Evolutionary conservation across 2,329 filamentous ascomycete species (phyloP).

Genomic region (Chalaropsis ovoidea): DNA sequence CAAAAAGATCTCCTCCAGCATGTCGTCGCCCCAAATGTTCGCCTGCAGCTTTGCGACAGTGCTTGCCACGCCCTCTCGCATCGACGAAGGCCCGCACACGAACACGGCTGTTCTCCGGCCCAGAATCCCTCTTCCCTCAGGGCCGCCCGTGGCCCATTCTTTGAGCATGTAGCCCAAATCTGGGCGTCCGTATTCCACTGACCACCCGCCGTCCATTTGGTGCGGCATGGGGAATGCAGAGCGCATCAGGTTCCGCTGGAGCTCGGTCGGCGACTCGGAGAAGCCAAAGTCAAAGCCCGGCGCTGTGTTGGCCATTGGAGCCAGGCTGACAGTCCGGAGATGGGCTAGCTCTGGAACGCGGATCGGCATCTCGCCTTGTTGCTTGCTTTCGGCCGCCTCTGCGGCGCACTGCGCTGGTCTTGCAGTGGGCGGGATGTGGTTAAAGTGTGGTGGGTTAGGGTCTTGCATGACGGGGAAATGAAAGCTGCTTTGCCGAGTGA

Average conservation of each 20-base stretch:
- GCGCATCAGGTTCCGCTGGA: slow-evolving; percentile 81
- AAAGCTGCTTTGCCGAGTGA: slow-evolving; percentile 39
- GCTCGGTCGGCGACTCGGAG: slow-evolving; percentile 70
- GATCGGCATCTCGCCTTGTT: slow-evolving; percentile 31
- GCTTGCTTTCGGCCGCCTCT: slow-evolving; percentile 20
- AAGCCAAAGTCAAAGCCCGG: slow-evolving; percentile 71
- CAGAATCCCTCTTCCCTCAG: slow-evolving; percentile 57
- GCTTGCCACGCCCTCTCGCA: slow-evolving; percentile 80
- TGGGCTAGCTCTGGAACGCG: slow-evolving; percentile 48
- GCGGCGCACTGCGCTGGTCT: slow-evolving; percentile 15
- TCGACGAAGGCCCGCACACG: slow-evolving; percentile 78
- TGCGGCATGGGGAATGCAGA: slow-evolving; percentile 69
- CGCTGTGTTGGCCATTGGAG: slow-evolving; percentile 35
- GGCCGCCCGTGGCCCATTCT: slow-evolving; percentile 65
- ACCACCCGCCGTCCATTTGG: slow-evolving; percentile 70
- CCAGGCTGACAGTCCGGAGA: slow-evolving; percentile 41
- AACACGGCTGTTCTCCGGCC: slow-evolving; percentile 79
- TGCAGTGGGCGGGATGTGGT: slow-evolving; percentile 42
- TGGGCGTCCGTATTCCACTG: slow-evolving; percentile 82
- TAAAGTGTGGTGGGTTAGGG: slow-evolving; percentile 47
- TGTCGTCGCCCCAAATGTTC: slow-evolving; percentile 68
- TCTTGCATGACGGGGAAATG: slow-evolving; percentile 49
- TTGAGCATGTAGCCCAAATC: slow-evolving; percentile 79
- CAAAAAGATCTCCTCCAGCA: slow-evolving; percentile 83
- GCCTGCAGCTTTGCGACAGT: slow-evolving; percentile 74